Evolutionary conservation across 1,284 basidiomycete species (phyloP), one percentile per base, ranked within the genome.

Genomic region (Moesziomyces antarcticus): DNA sequence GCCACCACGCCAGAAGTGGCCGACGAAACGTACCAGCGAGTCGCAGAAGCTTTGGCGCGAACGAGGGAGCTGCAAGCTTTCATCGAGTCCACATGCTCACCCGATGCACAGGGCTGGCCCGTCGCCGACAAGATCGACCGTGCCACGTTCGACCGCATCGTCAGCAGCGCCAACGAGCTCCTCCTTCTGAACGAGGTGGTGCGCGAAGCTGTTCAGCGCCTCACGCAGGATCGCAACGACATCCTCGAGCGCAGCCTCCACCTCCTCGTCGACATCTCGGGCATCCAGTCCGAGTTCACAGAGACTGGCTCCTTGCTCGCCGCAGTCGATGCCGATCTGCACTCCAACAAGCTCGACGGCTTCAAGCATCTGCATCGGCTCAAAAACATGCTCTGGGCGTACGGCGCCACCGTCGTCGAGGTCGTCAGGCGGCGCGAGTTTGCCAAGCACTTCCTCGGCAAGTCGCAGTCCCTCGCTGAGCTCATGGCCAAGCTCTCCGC

Each of bases 391-490:
- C 85, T 96, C 1, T 94, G 93, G 80, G 93, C 93, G 0, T 99
- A 99, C 84, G 92, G 93, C 0, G 92, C 93, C 1, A 94, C 94
- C 0, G 88, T 97, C 1, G 88, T 96, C 13, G 96, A 99, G 85
- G 90, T 96, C 40, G 92, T 96, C 0, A 87, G 95, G 57, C 87
- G 96, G 56, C 92, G 92, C 69, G 93, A 96, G 82, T 97, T 96
- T 83, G 67, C 69, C 5, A 64, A 57, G 18, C 61, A 69, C 42
- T 82, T 82, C 52, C 54, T 83, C 11, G 52, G 51, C 41, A 76
- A 79, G 42, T 74, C 78, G 4, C 77, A 82, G 50, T 59, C 67
- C 22, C 57, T 84, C 10, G 82, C 82, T 1, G 81, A 84, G 63
- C 75, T 84, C 47, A 81, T 84, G 80, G 81, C 81, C 18, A 73